phyloP scores from a whole-genome alignment of 768 basidiomycete genomes.

The Termitomyces sp. region DNA sequence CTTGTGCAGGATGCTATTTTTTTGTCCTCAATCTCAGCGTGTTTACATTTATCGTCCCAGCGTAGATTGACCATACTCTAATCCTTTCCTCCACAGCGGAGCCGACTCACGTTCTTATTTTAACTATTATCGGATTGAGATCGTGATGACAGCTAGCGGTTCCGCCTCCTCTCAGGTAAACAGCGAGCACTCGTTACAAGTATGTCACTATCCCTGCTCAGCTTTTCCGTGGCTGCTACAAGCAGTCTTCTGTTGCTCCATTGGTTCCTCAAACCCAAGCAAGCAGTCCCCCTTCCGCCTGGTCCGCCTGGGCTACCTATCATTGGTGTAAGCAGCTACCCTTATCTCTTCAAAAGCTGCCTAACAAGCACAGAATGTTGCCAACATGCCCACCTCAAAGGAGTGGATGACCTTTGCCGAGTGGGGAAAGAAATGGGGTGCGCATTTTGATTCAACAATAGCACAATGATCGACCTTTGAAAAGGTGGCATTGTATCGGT shows the following conservation, averaged over 20 bases:
- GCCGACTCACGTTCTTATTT: no score
- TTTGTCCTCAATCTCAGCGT: no score
- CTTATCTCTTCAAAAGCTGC: not conserved
- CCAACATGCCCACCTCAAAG: slow-evolving; percentile 36
- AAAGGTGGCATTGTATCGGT: slow-evolving; percentile 35
- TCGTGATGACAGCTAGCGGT: no score
- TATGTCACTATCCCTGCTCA: not conserved
- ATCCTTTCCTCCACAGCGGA: no score
- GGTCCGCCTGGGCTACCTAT: slow-evolving; percentile 30
- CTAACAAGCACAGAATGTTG: slow-evolving; percentile 31
- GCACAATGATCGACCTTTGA: not conserved
- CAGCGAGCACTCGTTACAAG: not conserved
- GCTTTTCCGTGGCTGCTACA: slow-evolving; percentile 1
- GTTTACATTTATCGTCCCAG: no score
- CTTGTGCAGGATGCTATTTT: no score
- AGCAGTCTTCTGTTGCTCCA: slow-evolving; percentile 9
- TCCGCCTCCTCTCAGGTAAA: not conserved
- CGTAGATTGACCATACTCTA: no score
- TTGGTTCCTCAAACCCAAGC: slow-evolving; percentile 15
- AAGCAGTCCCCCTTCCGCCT: slow-evolving; percentile 25
- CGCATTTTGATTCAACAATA: slow-evolving; percentile 2
- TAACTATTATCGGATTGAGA: no score
- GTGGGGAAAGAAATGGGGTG: slow-evolving; percentile 50
- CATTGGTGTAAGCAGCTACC: slow-evolving; percentile 3
- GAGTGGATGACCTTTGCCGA: slow-evolving; percentile 46